phyloP scores from a whole-genome alignment of 129 eudicot species.

The Apium graveolens region DNA sequence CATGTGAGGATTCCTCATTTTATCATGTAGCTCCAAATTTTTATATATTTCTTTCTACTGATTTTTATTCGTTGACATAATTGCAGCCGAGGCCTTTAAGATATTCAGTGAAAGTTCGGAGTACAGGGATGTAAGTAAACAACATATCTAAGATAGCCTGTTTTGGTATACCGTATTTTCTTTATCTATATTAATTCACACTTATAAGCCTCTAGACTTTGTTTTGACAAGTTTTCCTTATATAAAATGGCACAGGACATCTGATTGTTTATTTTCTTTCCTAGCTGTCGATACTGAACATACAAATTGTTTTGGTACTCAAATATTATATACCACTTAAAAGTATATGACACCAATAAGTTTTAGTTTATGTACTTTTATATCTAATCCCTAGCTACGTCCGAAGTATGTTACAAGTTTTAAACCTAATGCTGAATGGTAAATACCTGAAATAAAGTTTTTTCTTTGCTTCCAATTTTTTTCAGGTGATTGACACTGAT shows the following conservation, averaged over 20 bases:
- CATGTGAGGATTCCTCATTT: constrained; percentile 44
- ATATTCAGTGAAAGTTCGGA: constrained; percentile 80
- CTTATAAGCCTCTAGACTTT: background rate
- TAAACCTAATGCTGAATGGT: background rate
- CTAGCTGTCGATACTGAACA: constrained; percentile 4
- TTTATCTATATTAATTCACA: background rate
- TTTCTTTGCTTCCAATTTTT: background rate
- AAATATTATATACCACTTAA: background rate
- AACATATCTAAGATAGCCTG: constrained; percentile 1
- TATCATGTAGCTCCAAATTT: constrained; percentile 1
- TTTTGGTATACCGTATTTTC: background rate
- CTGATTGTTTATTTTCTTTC: background rate
- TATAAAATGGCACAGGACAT: background rate
- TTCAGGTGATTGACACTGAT: background rate
- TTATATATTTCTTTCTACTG: constrained; percentile 4
- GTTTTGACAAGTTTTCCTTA: constrained; percentile 2
- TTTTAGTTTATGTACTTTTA: background rate
- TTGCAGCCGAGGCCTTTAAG: constrained; percentile 70
- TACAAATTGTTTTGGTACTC: background rate
- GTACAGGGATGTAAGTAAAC: constrained; percentile 51
- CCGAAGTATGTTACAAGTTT: background rate
- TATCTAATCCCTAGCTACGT: background rate
- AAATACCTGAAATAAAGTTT: background rate
- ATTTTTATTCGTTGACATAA: constrained; percentile 17
- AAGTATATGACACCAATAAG: background rate